Percentiles rank a stretch among this genome's conserved stretches.
Evolutionary conservation across 345 rosid genomes (phyloP).

Genomic region (Clausena lansium): DNA sequence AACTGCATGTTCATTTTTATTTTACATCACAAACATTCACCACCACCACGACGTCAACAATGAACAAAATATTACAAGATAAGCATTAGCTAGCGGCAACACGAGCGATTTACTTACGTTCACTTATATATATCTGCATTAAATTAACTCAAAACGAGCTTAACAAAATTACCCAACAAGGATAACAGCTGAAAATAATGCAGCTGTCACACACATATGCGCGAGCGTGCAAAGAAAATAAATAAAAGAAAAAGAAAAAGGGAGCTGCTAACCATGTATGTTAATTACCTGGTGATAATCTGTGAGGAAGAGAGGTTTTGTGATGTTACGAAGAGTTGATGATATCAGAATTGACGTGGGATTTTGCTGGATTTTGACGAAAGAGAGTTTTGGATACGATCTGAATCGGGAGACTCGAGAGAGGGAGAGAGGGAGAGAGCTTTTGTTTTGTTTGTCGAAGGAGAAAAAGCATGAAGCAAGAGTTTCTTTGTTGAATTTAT

Average conservation of each 20-base stretch:
- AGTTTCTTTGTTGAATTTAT: conserved; percentile 12
- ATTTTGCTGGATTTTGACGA: conserved; percentile 17
- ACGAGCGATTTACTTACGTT: not conserved
- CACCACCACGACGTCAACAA: not conserved
- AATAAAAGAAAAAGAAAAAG: no score
- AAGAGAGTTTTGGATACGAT: conserved; percentile 18
- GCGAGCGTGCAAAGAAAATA: not conserved
- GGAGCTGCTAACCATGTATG: not conserved
- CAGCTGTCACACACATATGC: not conserved
- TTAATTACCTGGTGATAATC: conserved; percentile 6
- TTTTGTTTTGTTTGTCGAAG: conserved; percentile 9
- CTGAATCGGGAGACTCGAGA: conserved; percentile 23
- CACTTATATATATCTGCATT: not conserved
- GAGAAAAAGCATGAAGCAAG: conserved; percentile 32
- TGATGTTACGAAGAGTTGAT: not conserved
- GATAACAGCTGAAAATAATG: not conserved
- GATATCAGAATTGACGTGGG: conserved; percentile 30
- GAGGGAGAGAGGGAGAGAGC: conserved; percentile 5
- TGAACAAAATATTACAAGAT: not conserved
- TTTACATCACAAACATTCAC: not conserved
- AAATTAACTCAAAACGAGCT: not conserved
- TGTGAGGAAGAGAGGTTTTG: not conserved
- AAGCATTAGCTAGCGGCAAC: not conserved
- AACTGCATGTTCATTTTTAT: not conserved
- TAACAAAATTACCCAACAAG: not conserved